phyloP scores from a whole-genome alignment of 2,329 filamentous ascomycete species.

The Cladophialophora exuberans region DNA sequence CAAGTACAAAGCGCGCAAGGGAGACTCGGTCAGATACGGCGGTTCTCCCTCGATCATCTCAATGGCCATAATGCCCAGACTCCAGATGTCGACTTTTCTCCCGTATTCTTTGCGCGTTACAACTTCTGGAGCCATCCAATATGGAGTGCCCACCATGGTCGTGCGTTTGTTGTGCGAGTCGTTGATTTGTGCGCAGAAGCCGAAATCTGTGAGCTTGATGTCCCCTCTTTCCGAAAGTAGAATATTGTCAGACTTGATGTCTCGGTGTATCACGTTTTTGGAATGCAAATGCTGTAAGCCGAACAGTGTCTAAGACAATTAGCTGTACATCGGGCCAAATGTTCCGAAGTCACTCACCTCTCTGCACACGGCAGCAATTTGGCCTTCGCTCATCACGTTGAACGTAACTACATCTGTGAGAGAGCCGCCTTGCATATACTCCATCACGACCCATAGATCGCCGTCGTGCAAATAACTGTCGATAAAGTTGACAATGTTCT shows the following conservation, averaged over 20 bases:
- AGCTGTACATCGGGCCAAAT: constrained; percentile 2
- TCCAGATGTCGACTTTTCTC: constrained; percentile 98
- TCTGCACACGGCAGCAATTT: constrained; percentile 93
- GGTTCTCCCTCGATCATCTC: constrained; percentile 99
- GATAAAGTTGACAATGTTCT: constrained; percentile 99
- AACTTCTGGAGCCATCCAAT: constrained; percentile 99
- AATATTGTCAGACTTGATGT: constrained; percentile 99
- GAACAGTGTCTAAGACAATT: constrained; percentile 67
- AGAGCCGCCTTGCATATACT: constrained; percentile 98
- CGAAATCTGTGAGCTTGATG: constrained; percentile 98
- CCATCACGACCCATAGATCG: constrained; percentile 98
- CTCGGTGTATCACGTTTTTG: constrained; percentile 96
- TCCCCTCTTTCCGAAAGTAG: constrained; percentile 89
- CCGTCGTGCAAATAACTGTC: constrained; percentile 90
- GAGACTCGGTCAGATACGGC: constrained; percentile 93
- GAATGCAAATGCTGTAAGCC: constrained; percentile 95
- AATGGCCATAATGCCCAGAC: constrained; percentile 97
- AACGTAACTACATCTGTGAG: constrained; percentile 98
- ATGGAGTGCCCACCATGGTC: constrained; percentile 98
- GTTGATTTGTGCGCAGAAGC: constrained; percentile 98
- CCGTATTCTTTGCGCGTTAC: constrained; percentile 98
- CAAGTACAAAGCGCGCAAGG: constrained; percentile 87
- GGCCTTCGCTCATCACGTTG: constrained; percentile 98
- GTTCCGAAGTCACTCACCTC: constrained; percentile 59
- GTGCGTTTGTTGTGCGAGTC: constrained; percentile 96